Conservation (phyloP, 192 early-diverging fungal genomes). For the Coemansia sp. region DNA sequence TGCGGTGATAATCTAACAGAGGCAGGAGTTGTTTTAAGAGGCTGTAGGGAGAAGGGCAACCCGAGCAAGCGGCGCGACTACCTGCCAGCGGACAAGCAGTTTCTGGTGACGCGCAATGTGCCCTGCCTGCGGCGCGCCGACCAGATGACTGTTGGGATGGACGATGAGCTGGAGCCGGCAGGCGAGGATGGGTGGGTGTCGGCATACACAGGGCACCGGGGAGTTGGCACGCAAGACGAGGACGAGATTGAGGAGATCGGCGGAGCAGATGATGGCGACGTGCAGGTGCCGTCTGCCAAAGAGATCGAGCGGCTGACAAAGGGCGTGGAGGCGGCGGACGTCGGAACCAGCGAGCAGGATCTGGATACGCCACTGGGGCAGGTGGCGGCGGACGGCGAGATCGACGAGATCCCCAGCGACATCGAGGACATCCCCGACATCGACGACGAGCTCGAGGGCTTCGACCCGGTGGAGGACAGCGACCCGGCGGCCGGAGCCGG, state of each 20-base stretch:
- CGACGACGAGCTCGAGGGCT: constrained; percentile 70
- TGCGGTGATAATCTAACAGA: neutral
- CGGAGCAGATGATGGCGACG: constrained; percentile 38
- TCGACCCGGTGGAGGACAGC: constrained; percentile 72
- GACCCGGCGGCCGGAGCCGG: constrained; percentile 64
- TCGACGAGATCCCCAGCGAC: constrained; percentile 77
- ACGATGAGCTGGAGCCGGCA: constrained; percentile 61
- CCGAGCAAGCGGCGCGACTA: constrained; percentile 82
- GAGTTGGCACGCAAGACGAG: constrained; percentile 38
- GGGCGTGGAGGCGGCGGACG: constrained; percentile 68
- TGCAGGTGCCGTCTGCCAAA: constrained; percentile 50
- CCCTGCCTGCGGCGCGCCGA: constrained; percentile 85
- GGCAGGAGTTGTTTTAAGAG: neutral
- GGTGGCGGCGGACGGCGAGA: constrained; percentile 56
- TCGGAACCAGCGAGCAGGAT: constrained; percentile 41
- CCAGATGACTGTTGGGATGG: constrained; percentile 46
- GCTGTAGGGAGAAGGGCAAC: constrained; percentile 61
- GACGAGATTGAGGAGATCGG: constrained; percentile 64
- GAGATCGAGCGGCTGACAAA: constrained; percentile 63
- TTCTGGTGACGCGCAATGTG: constrained; percentile 93
- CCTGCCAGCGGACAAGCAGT: constrained; percentile 86
- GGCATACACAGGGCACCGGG: constrained; percentile 68
- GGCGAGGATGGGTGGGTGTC: constrained; percentile 84
- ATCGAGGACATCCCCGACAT: constrained; percentile 93
- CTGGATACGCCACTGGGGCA: constrained; percentile 52